Evolutionary conservation across 225 moss, liverwort and hornwort species (phyloP).

Genomic region (Bryoerythrophyllum caledonicum): DNA sequence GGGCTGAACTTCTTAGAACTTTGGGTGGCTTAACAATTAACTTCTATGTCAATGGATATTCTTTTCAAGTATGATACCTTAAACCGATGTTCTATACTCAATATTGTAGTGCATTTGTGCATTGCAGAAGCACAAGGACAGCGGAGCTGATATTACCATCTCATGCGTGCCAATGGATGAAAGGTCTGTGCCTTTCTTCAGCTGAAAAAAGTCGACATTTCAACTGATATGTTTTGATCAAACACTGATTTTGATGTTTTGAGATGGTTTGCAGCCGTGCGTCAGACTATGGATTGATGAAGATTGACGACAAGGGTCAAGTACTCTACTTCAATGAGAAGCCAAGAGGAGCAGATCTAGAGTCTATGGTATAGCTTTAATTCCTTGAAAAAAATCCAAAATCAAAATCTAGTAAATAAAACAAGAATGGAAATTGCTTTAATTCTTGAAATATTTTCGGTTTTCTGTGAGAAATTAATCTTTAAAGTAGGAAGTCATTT

Average conservation of each 20-base stretch:
- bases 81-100: background rate
- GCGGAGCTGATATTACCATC: constrained; percentile 78
- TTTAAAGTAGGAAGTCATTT: too few relatives aligned
- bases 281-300: constrained; percentile 91
- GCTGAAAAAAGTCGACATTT: background rate
- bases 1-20: too few relatives aligned
- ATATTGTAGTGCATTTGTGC: background rate
- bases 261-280: constrained; percentile 64
- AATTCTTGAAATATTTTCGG: too few relatives aligned
- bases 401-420: too few relatives aligned
- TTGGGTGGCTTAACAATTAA: too few relatives aligned
- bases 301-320: constrained; percentile 82
- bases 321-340: constrained; percentile 91
- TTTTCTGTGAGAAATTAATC: too few relatives aligned
- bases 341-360: constrained; percentile 74
- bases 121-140: constrained; percentile 76
- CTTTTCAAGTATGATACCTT: background rate
- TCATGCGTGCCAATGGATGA: constrained; percentile 90
- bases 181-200: constrained; percentile 23
- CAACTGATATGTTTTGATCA: background rate
- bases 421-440: too few relatives aligned
- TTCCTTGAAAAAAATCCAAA: background rate
- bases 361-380: constrained; percentile 62
- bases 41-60: background rate
- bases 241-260: background rate